A percentile compares a stretch with the other conserved stretches of the same genome.
Evolutionary conservation across 352 stramenopile genomes (phyloP).

Genomic region (Globisporangium orthogonon): DNA sequence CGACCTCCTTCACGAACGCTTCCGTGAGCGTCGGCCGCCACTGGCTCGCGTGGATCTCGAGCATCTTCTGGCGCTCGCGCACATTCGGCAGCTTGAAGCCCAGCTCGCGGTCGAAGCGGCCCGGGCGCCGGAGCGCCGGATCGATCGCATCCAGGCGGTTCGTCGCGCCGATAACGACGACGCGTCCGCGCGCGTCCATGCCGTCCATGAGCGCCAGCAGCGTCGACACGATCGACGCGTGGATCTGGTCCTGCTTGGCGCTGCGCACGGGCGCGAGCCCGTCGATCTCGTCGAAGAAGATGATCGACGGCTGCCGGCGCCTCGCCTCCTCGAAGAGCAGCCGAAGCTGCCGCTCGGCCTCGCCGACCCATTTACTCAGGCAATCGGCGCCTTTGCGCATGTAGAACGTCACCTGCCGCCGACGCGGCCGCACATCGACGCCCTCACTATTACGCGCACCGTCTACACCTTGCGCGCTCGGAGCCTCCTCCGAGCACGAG

Average conservation of each 20-base stretch:
- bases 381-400: slow-evolving; percentile 92
- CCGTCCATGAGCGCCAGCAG: slow-evolving; percentile 92
- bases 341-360: slow-evolving; percentile 88
- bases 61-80: slow-evolving; percentile 75
- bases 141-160: slow-evolving; percentile 97
- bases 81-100: slow-evolving; percentile 87
- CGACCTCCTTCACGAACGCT: slow-evolving; percentile 66
- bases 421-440: slow-evolving; percentile 8
- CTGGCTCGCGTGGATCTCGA: slow-evolving; percentile 83
- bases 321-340: slow-evolving; percentile 90
- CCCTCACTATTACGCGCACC: too few relatives aligned
- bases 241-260: slow-evolving; percentile 92
- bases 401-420: slow-evolving; percentile 88
- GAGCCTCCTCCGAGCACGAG: slow-evolving; percentile 57
- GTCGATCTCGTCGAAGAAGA: slow-evolving; percentile 95
- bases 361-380: slow-evolving; percentile 90
- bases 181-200: slow-evolving; percentile 78
- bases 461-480: slow-evolving; percentile 7
- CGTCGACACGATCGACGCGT: slow-evolving; percentile 91
- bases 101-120: slow-evolving; percentile 90
- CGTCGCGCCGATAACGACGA: slow-evolving; percentile 97
- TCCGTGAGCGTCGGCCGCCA: slow-evolving; percentile 76
- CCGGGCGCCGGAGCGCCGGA: slow-evolving; percentile 90
- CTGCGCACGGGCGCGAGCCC: slow-evolving; percentile 89
- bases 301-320: slow-evolving; percentile 89